Conservation (phyloP, 192 early-diverging fungal species). For the Linnemannia schmuckeri region DNA sequence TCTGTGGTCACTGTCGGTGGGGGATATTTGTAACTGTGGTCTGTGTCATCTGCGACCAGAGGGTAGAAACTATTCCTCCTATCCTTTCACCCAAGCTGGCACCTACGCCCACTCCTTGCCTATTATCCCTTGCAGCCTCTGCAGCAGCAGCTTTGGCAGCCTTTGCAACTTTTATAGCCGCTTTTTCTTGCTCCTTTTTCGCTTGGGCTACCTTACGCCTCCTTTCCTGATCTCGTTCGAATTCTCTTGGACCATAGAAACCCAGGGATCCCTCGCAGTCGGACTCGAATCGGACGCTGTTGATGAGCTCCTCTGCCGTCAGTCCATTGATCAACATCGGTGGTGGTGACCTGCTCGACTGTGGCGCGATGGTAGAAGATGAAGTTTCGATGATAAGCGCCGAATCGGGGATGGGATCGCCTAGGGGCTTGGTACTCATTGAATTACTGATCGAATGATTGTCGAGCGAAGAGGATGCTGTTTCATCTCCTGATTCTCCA, state of each 20-base stretch:
- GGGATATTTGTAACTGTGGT: not conserved
- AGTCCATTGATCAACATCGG: constrained; percentile 35
- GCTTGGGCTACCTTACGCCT: not conserved
- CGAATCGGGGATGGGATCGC: not conserved
- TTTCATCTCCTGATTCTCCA: not conserved
- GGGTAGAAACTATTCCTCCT: not conserved
- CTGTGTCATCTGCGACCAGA: not conserved
- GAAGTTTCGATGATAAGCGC: not conserved
- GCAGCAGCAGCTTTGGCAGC: not conserved
- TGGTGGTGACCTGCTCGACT: not conserved
- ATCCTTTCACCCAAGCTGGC: not conserved
- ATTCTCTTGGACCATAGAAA: constrained; percentile 25
- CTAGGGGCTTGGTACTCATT: not conserved
- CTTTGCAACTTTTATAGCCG: not conserved
- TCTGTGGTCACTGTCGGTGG: not conserved
- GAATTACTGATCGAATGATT: not conserved
- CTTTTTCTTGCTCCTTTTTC: not conserved
- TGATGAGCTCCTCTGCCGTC: constrained; percentile 25
- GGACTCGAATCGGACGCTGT: constrained; percentile 26
- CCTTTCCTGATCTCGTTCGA: constrained; percentile 17
- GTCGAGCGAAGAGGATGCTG: not conserved
- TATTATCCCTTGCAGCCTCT: not conserved
- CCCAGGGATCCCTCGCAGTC: constrained; percentile 24
- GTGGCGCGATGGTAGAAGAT: too few relatives aligned
- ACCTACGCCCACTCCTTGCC: not conserved